Conservation (phyloP, 2,329 filamentous ascomycete genomes). For the Beauveria brongniartii region DNA sequence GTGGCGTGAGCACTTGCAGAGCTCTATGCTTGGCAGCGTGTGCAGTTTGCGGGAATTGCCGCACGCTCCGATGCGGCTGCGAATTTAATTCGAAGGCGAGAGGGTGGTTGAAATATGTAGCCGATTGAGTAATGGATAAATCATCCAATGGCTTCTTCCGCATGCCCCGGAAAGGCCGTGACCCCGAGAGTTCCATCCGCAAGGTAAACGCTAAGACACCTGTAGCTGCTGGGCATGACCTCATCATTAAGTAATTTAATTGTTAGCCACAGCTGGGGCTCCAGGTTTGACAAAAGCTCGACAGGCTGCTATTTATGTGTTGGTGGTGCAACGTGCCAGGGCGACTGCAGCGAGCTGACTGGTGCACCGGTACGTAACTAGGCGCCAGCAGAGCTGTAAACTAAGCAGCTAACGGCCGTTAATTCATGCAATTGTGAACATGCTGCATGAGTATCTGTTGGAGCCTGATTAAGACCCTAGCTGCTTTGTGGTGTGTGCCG, state of each 20-base stretch:
- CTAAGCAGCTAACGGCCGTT: background rate
- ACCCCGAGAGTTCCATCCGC: background rate
- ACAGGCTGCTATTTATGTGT: background rate
- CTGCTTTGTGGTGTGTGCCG: background rate
- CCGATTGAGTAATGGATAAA: background rate
- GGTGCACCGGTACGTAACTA: background rate
- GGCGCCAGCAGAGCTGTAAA: background rate
- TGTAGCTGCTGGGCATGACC: background rate
- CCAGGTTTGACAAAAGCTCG: background rate
- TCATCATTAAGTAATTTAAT: background rate
- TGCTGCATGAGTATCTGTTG: background rate
- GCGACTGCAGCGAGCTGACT: background rate
- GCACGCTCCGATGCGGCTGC: background rate
- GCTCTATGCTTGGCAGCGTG: background rate
- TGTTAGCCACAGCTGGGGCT: background rate
- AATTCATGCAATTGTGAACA: background rate
- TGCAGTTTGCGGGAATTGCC: background rate
- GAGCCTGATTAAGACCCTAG: background rate
- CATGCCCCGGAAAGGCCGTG: background rate
- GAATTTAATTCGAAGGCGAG: background rate
- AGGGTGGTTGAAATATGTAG: background rate
- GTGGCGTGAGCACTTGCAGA: background rate
- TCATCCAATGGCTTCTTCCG: background rate
- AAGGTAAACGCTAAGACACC: slow-evolving; percentile 1
- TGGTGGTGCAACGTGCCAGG: background rate